phyloP scores from a whole-genome alignment of 768 basidiomycete species.

The Ephemerocybe angulata region DNA sequence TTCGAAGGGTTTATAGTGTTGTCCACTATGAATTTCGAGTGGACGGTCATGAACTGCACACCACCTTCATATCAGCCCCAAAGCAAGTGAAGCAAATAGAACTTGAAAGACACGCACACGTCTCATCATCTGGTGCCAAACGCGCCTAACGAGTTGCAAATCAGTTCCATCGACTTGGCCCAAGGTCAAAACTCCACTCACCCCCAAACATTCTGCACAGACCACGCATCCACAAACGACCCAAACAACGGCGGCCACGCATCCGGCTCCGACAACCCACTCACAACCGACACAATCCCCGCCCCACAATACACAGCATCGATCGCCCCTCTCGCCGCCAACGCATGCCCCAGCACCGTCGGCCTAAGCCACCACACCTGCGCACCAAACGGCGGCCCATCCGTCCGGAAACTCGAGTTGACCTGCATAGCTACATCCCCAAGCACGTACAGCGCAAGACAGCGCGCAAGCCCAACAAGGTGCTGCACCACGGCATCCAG shows the following conservation, averaged over 20 bases:
- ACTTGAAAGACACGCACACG: neutral
- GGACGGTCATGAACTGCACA: slow-evolving; percentile 24
- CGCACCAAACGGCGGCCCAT: neutral
- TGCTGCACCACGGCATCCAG: neutral
- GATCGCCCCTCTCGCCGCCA: neutral
- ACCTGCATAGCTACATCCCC: neutral
- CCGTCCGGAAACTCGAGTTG: neutral
- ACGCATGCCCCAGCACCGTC: neutral
- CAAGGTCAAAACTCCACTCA: slow-evolving; percentile 22
- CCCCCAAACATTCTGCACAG: slow-evolving; percentile 40
- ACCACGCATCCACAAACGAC: slow-evolving; percentile 29
- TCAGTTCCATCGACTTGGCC: neutral
- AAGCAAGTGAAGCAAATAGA: neutral
- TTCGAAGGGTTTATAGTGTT: slow-evolving; percentile 18
- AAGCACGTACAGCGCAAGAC: neutral
- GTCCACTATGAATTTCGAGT: slow-evolving; percentile 24
- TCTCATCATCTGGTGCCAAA: neutral
- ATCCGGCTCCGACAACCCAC: neutral
- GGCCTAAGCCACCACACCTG: neutral
- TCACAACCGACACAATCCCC: neutral
- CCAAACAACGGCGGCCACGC: slow-evolving; percentile 41
- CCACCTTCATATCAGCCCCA: no score
- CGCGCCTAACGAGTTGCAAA: neutral
- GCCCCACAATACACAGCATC: neutral
- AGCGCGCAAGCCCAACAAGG: neutral